A percentile compares a stretch with the other conserved stretches of the same genome.
Conservation (phyloP, 2,329 filamentous ascomycete genomes). For the Exophiala sp. region DNA sequence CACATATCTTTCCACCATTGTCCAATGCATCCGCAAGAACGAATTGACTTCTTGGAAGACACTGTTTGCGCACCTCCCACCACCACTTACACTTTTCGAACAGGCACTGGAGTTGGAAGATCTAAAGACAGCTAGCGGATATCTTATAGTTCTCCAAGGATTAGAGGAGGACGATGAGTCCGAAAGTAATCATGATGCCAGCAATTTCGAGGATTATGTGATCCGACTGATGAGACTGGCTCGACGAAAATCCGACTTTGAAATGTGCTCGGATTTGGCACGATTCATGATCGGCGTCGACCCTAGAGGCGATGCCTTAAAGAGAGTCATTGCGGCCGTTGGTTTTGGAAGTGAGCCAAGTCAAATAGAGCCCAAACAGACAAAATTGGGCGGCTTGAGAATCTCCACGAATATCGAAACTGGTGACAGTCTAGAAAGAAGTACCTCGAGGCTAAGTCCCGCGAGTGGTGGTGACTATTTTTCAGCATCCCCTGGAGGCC, state of each 20-base stretch:
- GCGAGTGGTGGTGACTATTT: conserved; percentile 24
- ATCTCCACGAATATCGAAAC: background rate
- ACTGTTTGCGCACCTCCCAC: conserved; percentile 84
- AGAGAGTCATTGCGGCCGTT: conserved; percentile 39
- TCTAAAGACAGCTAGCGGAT: conserved; percentile 92
- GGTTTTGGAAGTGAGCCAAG: conserved; percentile 31
- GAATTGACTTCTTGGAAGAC: conserved; percentile 94
- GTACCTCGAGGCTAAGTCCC: conserved; percentile 5
- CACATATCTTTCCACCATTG: conserved; percentile 86
- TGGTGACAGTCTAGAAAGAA: background rate
- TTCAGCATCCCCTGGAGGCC: conserved; percentile 20
- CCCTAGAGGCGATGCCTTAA: conserved; percentile 73
- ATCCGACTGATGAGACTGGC: conserved; percentile 77
- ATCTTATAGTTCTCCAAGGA: conserved; percentile 90
- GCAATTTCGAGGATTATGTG: conserved; percentile 48
- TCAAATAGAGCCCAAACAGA: conserved; percentile 9
- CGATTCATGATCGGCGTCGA: conserved; percentile 94
- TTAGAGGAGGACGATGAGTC: conserved; percentile 53
- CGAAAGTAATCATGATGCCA: conserved; percentile 20
- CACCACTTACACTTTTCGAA: conserved; percentile 88
- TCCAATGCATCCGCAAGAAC: conserved; percentile 96
- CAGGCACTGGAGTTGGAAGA: conserved; percentile 80
- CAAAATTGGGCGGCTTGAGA: conserved; percentile 2
- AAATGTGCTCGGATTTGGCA: conserved; percentile 89
- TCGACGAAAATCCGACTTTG: conserved; percentile 84